Evolutionary conservation across 106 monocot species (phyloP).

Genomic region (Platanthera guangdongensis): DNA sequence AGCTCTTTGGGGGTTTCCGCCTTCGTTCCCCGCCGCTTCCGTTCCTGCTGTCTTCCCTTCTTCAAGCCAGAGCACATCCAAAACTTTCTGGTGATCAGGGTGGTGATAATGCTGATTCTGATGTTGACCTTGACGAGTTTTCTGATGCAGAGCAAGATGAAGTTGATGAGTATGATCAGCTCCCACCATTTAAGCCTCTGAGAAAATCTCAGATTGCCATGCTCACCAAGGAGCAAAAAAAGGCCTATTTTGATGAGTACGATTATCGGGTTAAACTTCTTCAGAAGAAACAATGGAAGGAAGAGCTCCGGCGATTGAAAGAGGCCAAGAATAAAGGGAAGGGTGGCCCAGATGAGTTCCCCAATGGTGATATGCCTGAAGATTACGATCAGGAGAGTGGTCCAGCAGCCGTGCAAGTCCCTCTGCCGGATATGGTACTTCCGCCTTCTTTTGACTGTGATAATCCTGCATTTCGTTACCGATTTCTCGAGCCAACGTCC

Average conservation of each 20-base stretch:
- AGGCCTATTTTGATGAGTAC: constrained; percentile 84
- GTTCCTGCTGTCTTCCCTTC: constrained; percentile 76
- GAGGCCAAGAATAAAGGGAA: constrained; percentile 74
- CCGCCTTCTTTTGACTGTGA: constrained; percentile 88
- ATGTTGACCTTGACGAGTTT: constrained; percentile 71
- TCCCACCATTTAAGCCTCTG: constrained; percentile 87
- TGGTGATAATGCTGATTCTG: constrained; percentile 63
- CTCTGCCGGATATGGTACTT: constrained; percentile 85
- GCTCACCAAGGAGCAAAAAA: constrained; percentile 74
- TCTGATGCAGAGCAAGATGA: constrained; percentile 59
- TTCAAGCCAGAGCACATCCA: constrained; percentile 77
- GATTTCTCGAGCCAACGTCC: constrained; percentile 84
- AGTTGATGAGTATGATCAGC: constrained; percentile 83
- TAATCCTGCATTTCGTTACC: constrained; percentile 63
- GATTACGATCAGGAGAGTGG: constrained; percentile 72
- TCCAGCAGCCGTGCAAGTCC: constrained; percentile 67
- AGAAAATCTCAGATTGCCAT: constrained; percentile 63
- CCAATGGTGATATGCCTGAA: constrained; percentile 43
- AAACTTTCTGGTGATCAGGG: constrained; percentile 57
- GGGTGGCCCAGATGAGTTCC: constrained; percentile 12
- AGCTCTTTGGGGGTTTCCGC: constrained; percentile 66
- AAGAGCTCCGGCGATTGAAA: constrained; percentile 67
- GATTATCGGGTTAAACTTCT: constrained; percentile 90
- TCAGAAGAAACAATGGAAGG: constrained; percentile 92
- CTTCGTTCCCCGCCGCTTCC: constrained; percentile 83